phyloP scores from a whole-genome alignment of 345 rosid genomes.

The Pistacia vera region DNA sequence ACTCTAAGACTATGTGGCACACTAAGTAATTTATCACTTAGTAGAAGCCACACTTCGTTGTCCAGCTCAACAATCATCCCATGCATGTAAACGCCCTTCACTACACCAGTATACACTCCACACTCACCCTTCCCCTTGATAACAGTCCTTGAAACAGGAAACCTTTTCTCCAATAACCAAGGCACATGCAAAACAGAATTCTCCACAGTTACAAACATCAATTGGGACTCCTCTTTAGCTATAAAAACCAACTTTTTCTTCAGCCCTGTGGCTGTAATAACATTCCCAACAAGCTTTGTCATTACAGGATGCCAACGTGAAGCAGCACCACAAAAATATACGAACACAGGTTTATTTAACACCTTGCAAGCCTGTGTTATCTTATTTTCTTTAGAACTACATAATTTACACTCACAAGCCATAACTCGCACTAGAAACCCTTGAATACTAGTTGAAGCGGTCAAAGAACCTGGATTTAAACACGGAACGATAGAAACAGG shows the following conservation, averaged over 20 bases:
- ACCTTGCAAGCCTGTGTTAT: slow-evolving; percentile 25
- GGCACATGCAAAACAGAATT: slow-evolving; percentile 55
- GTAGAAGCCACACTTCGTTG: slow-evolving; percentile 79
- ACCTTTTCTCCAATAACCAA: slow-evolving; percentile 31
- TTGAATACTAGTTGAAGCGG: slow-evolving; percentile 38
- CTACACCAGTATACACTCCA: slow-evolving; percentile 66
- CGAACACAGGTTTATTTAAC: slow-evolving; percentile 44
- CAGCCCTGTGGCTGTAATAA: slow-evolving; percentile 53
- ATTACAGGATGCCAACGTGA: slow-evolving; percentile 76
- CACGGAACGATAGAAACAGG: slow-evolving; percentile 77
- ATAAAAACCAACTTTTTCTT: slow-evolving; percentile 64
- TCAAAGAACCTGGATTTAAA: slow-evolving; percentile 23
- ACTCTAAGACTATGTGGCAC: slow-evolving; percentile 70
- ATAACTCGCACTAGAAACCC: slow-evolving; percentile 64
- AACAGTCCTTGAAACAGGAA: slow-evolving; percentile 23
- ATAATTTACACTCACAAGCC: slow-evolving; percentile 61
- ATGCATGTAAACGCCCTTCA: slow-evolving; percentile 66
- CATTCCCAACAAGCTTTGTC: slow-evolving; percentile 58
- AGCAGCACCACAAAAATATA: slow-evolving; percentile 69
- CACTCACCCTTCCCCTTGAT: slow-evolving; percentile 47
- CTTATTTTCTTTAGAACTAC: slow-evolving; percentile 27
- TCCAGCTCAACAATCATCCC: slow-evolving; percentile 88
- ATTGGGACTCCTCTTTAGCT: slow-evolving; percentile 50
- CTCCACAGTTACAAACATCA: slow-evolving; percentile 60
- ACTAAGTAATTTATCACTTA: slow-evolving; percentile 54